Conservation (phyloP, 495 filamentous ascomycete species). For the Neurospora terricola region DNA sequence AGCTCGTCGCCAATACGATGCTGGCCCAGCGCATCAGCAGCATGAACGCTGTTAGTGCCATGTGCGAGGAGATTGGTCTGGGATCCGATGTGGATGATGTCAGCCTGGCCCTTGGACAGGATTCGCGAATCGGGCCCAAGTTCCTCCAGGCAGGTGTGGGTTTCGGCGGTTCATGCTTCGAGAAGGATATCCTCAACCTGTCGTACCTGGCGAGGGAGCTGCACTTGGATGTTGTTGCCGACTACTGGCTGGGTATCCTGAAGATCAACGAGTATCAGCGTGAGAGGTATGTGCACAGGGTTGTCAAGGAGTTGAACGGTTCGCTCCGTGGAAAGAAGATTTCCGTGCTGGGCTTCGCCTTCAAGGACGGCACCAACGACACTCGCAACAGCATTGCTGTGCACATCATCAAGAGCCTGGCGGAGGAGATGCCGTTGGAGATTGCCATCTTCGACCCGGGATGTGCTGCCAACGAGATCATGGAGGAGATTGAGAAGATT, state of each 20-base stretch:
- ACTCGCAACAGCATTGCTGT: constrained; percentile 64
- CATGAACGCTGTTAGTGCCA: constrained; percentile 70
- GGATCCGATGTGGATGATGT: constrained; percentile 64
- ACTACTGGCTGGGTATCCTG: constrained; percentile 67
- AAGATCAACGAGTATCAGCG: constrained; percentile 72
- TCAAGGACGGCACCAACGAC: constrained; percentile 76
- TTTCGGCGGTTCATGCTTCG: constrained; percentile 77
- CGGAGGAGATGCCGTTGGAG: constrained; percentile 50
- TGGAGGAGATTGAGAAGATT: constrained; percentile 32
- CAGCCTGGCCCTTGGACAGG: constrained; percentile 56
- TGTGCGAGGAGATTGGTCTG: constrained; percentile 64
- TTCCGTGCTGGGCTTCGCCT: constrained; percentile 66
- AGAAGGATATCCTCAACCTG: constrained; percentile 71
- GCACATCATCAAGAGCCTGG: constrained; percentile 53
- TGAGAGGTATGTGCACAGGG: constrained; percentile 51
- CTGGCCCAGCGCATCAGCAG: constrained; percentile 76
- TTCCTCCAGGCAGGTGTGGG: constrained; percentile 73
- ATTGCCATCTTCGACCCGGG: constrained; percentile 70
- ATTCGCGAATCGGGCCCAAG: constrained; percentile 58
- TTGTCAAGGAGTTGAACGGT: constrained; percentile 58
- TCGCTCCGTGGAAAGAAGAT: constrained; percentile 64
- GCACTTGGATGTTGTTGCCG: constrained; percentile 59
- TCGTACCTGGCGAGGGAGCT: constrained; percentile 64
- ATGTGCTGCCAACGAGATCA: constrained; percentile 35
- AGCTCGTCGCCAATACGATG: constrained; percentile 73